These are phyloP conservation scores for Salix dunnii DNA, from an alignment of 345 rosid genomes.

Conservation along the genomic window DNA sequence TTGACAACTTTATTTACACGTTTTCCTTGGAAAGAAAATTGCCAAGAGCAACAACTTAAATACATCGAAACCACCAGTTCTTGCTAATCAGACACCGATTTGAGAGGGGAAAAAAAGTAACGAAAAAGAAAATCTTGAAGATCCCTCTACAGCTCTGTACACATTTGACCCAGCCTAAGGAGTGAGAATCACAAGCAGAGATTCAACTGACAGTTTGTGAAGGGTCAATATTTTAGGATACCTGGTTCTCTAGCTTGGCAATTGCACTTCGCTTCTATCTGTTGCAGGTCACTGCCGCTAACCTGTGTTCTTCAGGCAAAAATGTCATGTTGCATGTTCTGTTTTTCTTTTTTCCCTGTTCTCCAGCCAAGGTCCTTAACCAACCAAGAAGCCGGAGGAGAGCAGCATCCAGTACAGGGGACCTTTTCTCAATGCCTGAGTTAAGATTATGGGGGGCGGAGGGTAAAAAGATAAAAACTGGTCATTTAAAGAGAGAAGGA, in stretches of 20 bases:
- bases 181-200: not conserved
- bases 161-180: not conserved
- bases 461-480: not conserved
- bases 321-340: not conserved
- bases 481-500: not conserved
- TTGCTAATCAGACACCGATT: not conserved
- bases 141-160: conserved; percentile 2
- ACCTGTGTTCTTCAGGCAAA: not conserved
- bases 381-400: conserved; percentile 72
- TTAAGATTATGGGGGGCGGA: not conserved
- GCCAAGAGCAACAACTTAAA: not conserved
- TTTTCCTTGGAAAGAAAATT: not conserved
- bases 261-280: not conserved
- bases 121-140: not conserved
- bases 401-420: conserved; percentile 58
- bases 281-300: not conserved
- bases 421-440: conserved; percentile 75
- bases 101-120: not conserved
- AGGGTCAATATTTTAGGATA: not conserved
- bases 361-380: conserved; percentile 73
- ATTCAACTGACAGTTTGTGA: not conserved
- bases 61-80: not conserved
- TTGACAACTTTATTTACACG: not conserved
- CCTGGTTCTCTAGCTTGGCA: not conserved
- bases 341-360: not conserved